phyloP scores from a whole-genome alignment of 306 rosid species.

The Pyrus bretschneideri region DNA sequence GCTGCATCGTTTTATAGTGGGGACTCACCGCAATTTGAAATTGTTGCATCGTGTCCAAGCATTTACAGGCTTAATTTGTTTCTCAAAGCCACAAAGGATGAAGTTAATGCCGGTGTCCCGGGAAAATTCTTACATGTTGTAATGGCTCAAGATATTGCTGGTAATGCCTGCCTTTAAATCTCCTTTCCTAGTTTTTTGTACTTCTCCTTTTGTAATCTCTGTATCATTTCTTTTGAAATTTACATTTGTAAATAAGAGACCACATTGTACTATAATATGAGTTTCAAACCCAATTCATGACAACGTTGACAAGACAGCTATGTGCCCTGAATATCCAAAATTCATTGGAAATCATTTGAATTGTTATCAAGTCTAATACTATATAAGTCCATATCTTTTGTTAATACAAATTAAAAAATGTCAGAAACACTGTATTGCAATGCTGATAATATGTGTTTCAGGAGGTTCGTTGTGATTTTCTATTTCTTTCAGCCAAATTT shows the following conservation, averaged over 20 bases:
- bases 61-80: constrained; percentile 47
- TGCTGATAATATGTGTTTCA: not conserved
- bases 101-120: constrained; percentile 66
- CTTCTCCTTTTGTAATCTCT: not conserved
- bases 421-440: not conserved
- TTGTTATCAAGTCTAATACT: not conserved
- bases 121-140: constrained; percentile 72
- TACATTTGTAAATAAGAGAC: not conserved
- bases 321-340: not conserved
- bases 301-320: not conserved
- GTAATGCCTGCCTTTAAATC: constrained; percentile 28
- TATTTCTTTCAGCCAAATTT: not conserved
- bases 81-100: constrained; percentile 58
- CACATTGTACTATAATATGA: not conserved
- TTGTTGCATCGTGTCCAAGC: constrained; percentile 62
- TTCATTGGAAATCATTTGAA: not conserved
- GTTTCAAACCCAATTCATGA: not conserved
- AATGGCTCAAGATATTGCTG: constrained; percentile 51
- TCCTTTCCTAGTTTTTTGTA: not conserved
- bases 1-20: constrained; percentile 69
- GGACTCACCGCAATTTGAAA: constrained; percentile 52
- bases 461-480: not conserved
- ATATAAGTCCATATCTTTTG: not conserved
- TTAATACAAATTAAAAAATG: not conserved
- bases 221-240: not conserved